These are phyloP conservation scores for Fusarium brevicatenulatum DNA, from an alignment of 2,329 filamentous ascomycete genomes.

Conservation along the genomic window DNA sequence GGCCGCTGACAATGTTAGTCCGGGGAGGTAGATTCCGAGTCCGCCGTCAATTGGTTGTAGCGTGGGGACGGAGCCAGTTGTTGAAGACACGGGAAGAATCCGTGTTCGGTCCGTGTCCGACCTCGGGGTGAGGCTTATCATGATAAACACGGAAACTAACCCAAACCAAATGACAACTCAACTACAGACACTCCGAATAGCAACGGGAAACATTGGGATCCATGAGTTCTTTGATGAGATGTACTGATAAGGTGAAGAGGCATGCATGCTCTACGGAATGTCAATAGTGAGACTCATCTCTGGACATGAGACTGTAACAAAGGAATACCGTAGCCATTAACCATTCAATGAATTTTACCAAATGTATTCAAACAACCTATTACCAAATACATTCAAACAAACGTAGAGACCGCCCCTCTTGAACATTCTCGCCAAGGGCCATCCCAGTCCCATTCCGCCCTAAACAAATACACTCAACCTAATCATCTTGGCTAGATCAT, in stretches of 20 bases:
- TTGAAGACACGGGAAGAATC: neutral
- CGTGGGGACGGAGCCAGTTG: fast-evolving
- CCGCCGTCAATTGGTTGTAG: neutral
- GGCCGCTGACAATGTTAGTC: fast-evolving
- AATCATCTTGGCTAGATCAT: neutral
- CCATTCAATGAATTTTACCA: neutral
- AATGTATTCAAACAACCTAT: neutral
- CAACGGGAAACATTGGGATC: fast-evolving
- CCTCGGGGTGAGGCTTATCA: neutral
- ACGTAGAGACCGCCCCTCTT: fast-evolving
- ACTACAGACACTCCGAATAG: neutral
- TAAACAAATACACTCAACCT: neutral
- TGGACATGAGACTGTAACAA: neutral
- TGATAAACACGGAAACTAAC: neutral
- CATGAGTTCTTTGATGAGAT: too few species aligned
- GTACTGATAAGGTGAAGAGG: neutral
- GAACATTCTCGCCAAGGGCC: neutral
- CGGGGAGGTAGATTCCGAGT: neutral
- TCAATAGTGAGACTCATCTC: fast-evolving
- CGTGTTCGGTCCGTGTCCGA: neutral
- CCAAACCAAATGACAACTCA: neutral
- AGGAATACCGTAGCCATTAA: fast-evolving
- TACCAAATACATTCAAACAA: neutral
- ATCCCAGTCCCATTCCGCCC: neutral
- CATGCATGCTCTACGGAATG: neutral